phyloP scores from a whole-genome alignment of 495 filamentous ascomycete genomes.

The Daldinia bambusicola region DNA sequence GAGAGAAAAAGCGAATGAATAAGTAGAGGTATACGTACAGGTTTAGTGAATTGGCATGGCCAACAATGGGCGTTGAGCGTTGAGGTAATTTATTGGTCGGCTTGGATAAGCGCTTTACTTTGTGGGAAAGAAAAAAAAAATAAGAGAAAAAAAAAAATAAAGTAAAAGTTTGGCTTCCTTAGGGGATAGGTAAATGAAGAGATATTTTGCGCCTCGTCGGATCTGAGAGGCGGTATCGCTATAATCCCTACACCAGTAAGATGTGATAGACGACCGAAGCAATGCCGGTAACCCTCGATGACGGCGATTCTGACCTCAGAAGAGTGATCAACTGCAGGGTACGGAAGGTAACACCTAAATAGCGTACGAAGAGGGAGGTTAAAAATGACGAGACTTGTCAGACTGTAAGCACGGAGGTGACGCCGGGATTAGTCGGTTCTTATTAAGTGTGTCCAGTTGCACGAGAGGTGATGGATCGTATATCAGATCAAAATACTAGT shows the following conservation, averaged over 20 bases:
- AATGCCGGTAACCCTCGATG: slow-evolving; percentile 38
- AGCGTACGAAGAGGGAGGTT: slow-evolving; percentile 31
- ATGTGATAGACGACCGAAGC: slow-evolving; percentile 33
- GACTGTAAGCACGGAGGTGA: slow-evolving; percentile 41
- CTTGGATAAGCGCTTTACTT: slow-evolving; percentile 31
- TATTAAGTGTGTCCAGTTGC: slow-evolving; percentile 29
- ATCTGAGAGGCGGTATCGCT: slow-evolving; percentile 41
- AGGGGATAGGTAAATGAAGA: slow-evolving; percentile 23
- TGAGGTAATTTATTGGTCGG: slow-evolving; percentile 44
- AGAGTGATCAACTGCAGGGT: slow-evolving; percentile 31
- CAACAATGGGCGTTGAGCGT: slow-evolving; percentile 43
- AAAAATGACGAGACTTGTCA: slow-evolving; percentile 44
- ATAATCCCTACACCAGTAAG: slow-evolving; percentile 42
- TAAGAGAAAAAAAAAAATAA: slow-evolving; percentile 28
- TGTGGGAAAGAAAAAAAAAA: slow-evolving; percentile 20
- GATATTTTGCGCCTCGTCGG: slow-evolving; percentile 33
- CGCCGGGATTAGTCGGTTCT: slow-evolving; percentile 42
- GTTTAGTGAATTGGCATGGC: slow-evolving; percentile 35
- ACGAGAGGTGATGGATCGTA: slow-evolving; percentile 40
- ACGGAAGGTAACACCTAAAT: slow-evolving; percentile 32
- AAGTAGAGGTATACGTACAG: slow-evolving; percentile 25
- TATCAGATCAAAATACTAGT: slow-evolving; percentile 37
- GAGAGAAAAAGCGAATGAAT: slow-evolving; percentile 24
- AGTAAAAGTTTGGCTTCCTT: slow-evolving; percentile 39
- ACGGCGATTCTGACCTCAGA: slow-evolving; percentile 41